These are phyloP conservation scores for Hirsutella minnesotensis DNA, from an alignment of 2,329 filamentous ascomycete genomes.

Conservation along the genomic window DNA sequence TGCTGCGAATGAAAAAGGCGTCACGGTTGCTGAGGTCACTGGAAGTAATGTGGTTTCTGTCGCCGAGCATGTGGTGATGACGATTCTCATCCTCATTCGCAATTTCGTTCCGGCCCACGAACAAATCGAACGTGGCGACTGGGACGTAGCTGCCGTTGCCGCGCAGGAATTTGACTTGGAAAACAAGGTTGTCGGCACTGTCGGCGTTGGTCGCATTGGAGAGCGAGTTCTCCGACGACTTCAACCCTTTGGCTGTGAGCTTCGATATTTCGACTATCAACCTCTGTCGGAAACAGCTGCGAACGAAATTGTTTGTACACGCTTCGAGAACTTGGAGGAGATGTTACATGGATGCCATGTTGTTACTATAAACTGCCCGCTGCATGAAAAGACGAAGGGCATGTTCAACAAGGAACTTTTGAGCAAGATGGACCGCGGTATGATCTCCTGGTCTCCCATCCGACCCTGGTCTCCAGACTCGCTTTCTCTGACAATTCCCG, in stretches of 20 bases:
- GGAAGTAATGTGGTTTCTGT: slow-evolving; percentile 98
- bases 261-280: slow-evolving; percentile 99
- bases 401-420: slow-evolving; percentile 99
- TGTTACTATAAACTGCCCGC: slow-evolving; percentile 98
- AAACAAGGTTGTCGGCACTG: slow-evolving; percentile 94
- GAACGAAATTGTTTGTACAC: slow-evolving; percentile 88
- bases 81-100: slow-evolving; percentile 87
- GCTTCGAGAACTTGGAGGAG: slow-evolving; percentile 83
- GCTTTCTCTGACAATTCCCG: background rate
- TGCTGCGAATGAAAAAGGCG: slow-evolving; percentile 91
- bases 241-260: slow-evolving; percentile 97
- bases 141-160: slow-evolving; percentile 89
- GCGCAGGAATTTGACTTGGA: slow-evolving; percentile 99
- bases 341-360: slow-evolving; percentile 90
- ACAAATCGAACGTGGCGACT: slow-evolving; percentile 77
- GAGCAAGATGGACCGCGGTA: slow-evolving; percentile 96
- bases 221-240: slow-evolving; percentile 94
- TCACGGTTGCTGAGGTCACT: slow-evolving; percentile 96
- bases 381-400: slow-evolving; percentile 94
- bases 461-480: no score
- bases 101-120: slow-evolving; percentile 99
- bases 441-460: background rate
- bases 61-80: slow-evolving; percentile 98
- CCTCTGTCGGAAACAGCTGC: slow-evolving; percentile 74
- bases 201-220: slow-evolving; percentile 93